These are phyloP conservation scores for Grosmannia huntii DNA, from an alignment of 2,329 filamentous ascomycete species.

Conservation along the genomic window DNA sequence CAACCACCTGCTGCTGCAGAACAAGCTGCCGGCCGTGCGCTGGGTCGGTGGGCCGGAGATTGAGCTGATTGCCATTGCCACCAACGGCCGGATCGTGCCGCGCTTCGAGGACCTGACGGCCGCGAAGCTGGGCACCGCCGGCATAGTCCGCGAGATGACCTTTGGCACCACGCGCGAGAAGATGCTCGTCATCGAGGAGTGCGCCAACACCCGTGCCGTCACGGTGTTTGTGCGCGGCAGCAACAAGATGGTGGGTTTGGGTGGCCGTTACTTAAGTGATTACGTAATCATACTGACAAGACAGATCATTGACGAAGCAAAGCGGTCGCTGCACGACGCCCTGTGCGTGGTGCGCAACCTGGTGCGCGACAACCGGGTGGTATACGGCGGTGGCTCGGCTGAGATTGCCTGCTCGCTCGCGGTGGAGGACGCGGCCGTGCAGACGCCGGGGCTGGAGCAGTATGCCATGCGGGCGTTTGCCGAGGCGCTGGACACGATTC, in stretches of 20 bases:
- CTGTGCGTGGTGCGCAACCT: slow-evolving; percentile 96
- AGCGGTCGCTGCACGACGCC: slow-evolving; percentile 92
- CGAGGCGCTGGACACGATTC: slow-evolving; percentile 83
- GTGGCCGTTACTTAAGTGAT: too few species aligned
- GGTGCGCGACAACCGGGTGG: slow-evolving; percentile 89
- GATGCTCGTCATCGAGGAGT: slow-evolving; percentile 99
- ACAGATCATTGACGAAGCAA: slow-evolving; percentile 96
- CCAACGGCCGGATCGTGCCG: slow-evolving; percentile 93
- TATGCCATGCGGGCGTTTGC: slow-evolving; percentile 98
- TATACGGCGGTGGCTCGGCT: slow-evolving; percentile 92
- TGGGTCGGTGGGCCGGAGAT: slow-evolving; percentile 99
- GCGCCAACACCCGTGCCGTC: slow-evolving; percentile 91
- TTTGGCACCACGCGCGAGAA: slow-evolving; percentile 98
- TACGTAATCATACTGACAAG: neutral
- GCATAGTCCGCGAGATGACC: slow-evolving; percentile 83
- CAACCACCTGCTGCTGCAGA: slow-evolving; percentile 93
- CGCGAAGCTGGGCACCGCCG: slow-evolving; percentile 83
- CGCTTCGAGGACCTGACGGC: slow-evolving; percentile 88
- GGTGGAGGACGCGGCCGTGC: slow-evolving; percentile 86
- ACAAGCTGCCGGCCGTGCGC: slow-evolving; percentile 85
- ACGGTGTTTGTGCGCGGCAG: slow-evolving; percentile 93
- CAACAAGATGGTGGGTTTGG: slow-evolving; percentile 83
- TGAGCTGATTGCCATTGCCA: slow-evolving; percentile 95
- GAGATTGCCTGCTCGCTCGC: slow-evolving; percentile 96
- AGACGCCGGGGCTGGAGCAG: slow-evolving; percentile 94